Percentiles rank a stretch among this genome's conserved stretches.
phyloP scores from a whole-genome alignment of 2,329 filamentous ascomycete species.

The Metarhizium brunneum region DNA sequence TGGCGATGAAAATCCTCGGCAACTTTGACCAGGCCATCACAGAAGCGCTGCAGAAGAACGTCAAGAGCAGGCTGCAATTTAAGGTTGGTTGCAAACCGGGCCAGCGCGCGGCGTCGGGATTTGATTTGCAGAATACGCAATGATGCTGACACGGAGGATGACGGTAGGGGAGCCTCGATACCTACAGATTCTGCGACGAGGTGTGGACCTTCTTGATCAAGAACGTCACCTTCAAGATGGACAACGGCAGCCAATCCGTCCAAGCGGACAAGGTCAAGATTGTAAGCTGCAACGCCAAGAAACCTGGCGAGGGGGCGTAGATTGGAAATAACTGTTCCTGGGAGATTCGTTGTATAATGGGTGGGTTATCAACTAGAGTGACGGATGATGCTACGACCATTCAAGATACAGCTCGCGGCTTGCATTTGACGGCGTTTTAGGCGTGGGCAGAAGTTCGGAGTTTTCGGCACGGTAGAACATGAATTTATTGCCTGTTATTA shows the following conservation, averaged over 20 bases:
- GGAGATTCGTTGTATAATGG: background rate
- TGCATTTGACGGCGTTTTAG: slow-evolving; percentile 12
- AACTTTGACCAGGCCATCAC: slow-evolving; percentile 94
- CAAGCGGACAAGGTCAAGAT: slow-evolving; percentile 94
- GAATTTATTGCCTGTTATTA: too few relatives aligned
- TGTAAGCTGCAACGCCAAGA: slow-evolving; percentile 92
- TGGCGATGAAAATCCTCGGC: slow-evolving; percentile 95
- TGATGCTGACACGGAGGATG: background rate
- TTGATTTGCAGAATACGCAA: background rate
- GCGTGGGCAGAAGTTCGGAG: background rate
- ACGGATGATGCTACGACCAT: background rate
- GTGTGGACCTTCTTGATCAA: slow-evolving; percentile 99
- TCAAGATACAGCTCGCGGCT: background rate
- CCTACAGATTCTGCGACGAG: slow-evolving; percentile 98
- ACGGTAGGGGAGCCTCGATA: slow-evolving; percentile 81
- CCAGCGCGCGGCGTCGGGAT: background rate
- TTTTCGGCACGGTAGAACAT: background rate
- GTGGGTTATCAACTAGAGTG: background rate
- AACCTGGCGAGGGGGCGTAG: slow-evolving; percentile 30
- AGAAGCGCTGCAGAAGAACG: slow-evolving; percentile 82
- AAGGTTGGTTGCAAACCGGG: slow-evolving; percentile 53
- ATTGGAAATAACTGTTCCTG: background rate
- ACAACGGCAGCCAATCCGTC: slow-evolving; percentile 63
- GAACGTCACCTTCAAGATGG: slow-evolving; percentile 97
- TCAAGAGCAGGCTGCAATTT: slow-evolving; percentile 85